phyloP scores from a whole-genome alignment of 257 asterid genomes.

The Jasminum sambac region DNA sequence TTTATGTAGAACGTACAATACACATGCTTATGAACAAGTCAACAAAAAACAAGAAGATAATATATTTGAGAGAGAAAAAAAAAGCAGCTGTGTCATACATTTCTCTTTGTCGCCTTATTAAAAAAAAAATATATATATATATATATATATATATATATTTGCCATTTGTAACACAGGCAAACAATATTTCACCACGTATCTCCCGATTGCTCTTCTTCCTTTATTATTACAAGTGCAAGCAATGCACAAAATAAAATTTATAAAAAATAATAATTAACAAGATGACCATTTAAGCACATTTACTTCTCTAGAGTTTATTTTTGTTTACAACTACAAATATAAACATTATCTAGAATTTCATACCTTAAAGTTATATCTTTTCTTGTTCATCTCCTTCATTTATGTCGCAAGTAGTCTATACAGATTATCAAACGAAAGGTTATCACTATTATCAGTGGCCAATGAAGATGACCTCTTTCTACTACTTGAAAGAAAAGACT shows the following conservation, averaged over 20 bases:
- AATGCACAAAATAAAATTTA: neutral
- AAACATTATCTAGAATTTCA: neutral
- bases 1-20: too few relatives aligned
- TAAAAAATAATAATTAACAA: neutral
- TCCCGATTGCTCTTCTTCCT: neutral
- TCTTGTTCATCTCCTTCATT: neutral
- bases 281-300: neutral
- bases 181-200: neutral
- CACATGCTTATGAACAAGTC: too few relatives aligned
- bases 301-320: neutral
- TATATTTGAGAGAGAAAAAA: too few relatives aligned
- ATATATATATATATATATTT: too few relatives aligned
- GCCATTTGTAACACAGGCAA: neutral
- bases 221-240: constrained; percentile 4
- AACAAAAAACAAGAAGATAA: too few relatives aligned
- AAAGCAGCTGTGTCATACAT: too few relatives aligned
- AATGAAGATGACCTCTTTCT: too few relatives aligned
- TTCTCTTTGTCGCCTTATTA: neutral
- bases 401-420: neutral
- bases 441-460: too few relatives aligned
- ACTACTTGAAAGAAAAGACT: too few relatives aligned
- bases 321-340: neutral
- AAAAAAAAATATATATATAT: too few relatives aligned
- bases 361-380: neutral
- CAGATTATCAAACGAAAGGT: too few relatives aligned